Percentiles rank a stretch among this genome's conserved stretches.
Conservation (phyloP, 1,284 basidiomycete genomes). For the Tilletiopsis washingtonensis region DNA sequence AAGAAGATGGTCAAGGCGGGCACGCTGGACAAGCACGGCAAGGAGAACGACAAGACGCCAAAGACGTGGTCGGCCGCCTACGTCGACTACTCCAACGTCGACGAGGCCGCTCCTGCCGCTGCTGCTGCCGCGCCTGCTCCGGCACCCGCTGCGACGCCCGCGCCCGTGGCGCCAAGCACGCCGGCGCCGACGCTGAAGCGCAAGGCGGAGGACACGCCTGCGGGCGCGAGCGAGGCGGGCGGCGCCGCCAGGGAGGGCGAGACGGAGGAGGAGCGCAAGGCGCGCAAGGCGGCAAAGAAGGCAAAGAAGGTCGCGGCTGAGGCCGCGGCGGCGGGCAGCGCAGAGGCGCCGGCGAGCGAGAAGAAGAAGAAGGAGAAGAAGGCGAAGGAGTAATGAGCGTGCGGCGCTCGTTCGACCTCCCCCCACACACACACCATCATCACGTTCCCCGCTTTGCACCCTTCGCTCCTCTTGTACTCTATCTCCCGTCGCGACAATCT, state of each 20-base stretch:
- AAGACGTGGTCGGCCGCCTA: constrained; percentile 85
- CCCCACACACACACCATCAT: neutral
- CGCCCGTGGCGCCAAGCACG: constrained; percentile 16
- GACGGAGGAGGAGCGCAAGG: constrained; percentile 44
- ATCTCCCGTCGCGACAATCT: neutral
- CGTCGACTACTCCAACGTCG: constrained; percentile 67
- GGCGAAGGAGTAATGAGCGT: constrained; percentile 15
- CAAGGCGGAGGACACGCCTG: constrained; percentile 28
- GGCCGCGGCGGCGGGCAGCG: constrained; percentile 23
- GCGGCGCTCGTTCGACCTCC: neutral
- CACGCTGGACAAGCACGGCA: constrained; percentile 90
- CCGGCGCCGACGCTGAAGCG: constrained; percentile 17
- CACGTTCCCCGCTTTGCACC: neutral
- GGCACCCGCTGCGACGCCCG: neutral
- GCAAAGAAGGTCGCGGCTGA: constrained; percentile 42
- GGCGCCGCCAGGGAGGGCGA: constrained; percentile 28
- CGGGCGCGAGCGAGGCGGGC: constrained; percentile 36
- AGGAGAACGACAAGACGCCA: constrained; percentile 86
- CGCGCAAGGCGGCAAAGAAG: constrained; percentile 47
- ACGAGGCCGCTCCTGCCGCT: constrained; percentile 23
- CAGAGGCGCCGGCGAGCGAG: constrained; percentile 33
- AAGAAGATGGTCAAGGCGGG: constrained; percentile 75
- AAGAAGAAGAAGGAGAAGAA: constrained; percentile 40
- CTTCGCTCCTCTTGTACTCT: neutral
- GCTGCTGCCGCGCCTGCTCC: constrained; percentile 3